Evolutionary conservation across 495 filamentous ascomycete genomes (phyloP), one percentile per base, ranked within the genome.

Genomic region (Bombardia bombarda): DNA sequence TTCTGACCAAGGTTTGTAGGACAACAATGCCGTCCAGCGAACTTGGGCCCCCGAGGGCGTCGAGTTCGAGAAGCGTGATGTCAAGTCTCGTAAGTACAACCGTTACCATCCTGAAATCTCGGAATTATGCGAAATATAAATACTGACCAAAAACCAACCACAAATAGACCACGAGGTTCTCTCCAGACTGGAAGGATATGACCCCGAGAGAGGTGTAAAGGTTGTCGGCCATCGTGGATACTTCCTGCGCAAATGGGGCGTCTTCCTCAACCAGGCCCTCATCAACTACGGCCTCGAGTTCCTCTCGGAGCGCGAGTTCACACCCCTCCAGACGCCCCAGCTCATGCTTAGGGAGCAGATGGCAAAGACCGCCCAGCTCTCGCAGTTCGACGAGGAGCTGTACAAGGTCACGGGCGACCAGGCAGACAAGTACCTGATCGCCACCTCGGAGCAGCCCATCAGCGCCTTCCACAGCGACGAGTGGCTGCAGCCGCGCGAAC

Each of bases 361-460:
- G 93, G 92, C 88, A n/a, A 96, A 96, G 70, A 98, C 92, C 1
- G 92, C 92, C 3, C 93, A 98, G 67, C 79, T 98, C 14, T 87
- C 90, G 57, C 86, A 97, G 50, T 98, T 97, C 55, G 92, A 97
- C 52, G 92, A 98, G 61, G 89, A 97, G 57, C 65, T 97, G 30
- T 98, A 98, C 69, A 97, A 98, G 66, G 90, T 98, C 36, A 78
- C 87, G 6, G 86, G 87, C 43, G 84, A 86, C 47, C 86, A 93
- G 33, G 76, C 85, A 38, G 73, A 87, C 51, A 97, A 98, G 64
- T 98, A 97, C 56, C 77, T 97, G 13, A 98, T 98, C 63, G 92
- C 93, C 9, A 98, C 92, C 49, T 92, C 86, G 4, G 92, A 98
- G 57, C 92, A 98, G 57, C 92, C 93, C 3, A 76, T 98, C 57